These are phyloP conservation scores for Colletotrichum spaethianum DNA, from an alignment of 2,329 filamentous ascomycete genomes.

Conservation along the genomic window DNA sequence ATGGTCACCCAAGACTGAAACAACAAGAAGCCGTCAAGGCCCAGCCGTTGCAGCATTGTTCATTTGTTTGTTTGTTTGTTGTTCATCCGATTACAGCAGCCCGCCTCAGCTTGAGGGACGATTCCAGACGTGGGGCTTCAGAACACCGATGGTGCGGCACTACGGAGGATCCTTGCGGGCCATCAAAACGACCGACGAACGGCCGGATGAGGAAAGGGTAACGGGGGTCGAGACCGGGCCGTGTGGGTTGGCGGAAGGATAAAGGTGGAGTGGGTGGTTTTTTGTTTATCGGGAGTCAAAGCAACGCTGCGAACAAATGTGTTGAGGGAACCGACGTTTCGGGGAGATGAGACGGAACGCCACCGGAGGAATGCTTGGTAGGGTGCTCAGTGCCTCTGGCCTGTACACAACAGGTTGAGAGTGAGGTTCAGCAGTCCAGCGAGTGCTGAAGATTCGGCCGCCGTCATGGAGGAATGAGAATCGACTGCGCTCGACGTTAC, in stretches of 20 bases:
- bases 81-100: background rate
- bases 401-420: background rate
- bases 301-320: background rate
- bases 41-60: no score
- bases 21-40: no score
- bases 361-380: background rate
- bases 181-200: background rate
- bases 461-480: background rate
- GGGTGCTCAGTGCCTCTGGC: background rate
- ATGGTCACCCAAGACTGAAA: background rate
- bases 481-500: background rate
- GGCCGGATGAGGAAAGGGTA: background rate
- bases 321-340: slow-evolving; percentile 20
- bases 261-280: slow-evolving; percentile 8
- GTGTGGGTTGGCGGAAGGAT: slow-evolving; percentile 1
- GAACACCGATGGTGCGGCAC: background rate
- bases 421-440: background rate
- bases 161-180: background rate
- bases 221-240: slow-evolving; percentile 16
- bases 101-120: background rate
- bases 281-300: slow-evolving; percentile 10
- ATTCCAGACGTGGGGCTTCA: background rate
- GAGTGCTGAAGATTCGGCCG: background rate
- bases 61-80: background rate
- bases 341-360: slow-evolving; percentile 24